Evolutionary conservation across 129 eudicot genomes (phyloP).

Genomic region (Apium graveolens): DNA sequence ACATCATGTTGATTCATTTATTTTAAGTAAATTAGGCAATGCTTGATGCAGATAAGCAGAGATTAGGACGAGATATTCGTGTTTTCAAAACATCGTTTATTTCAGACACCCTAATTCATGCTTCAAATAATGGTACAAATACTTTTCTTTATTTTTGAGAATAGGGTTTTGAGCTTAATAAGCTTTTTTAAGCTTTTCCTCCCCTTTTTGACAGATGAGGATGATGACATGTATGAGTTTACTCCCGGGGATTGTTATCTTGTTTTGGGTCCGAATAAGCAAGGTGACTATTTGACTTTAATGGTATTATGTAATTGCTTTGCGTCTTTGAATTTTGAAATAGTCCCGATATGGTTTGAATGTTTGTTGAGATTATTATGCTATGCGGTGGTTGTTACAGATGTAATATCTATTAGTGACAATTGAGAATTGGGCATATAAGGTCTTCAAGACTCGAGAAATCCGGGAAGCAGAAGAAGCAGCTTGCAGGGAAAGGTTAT

Average conservation of each 20-base stretch:
- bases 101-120: conserved; percentile 36
- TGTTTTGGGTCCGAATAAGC: conserved; percentile 54
- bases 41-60: conserved; percentile 70
- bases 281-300: conserved; percentile 30
- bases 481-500: conserved; percentile 60
- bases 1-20: neutral
- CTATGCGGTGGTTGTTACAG: too few relatives aligned
- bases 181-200: neutral
- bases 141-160: neutral
- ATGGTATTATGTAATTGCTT: neutral
- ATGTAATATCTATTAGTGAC: too few relatives aligned
- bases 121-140: conserved; percentile 34
- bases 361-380: neutral
- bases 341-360: neutral
- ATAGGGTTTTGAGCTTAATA: neutral
- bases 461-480: too few relatives aligned
- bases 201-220: conserved; percentile 36
- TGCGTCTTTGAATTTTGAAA: neutral
- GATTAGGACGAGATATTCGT: conserved; percentile 69
- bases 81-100: conserved; percentile 63
- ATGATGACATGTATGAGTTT: conserved; percentile 78
- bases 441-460: too few relatives aligned
- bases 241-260: conserved; percentile 74
- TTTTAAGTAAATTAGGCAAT: conserved; percentile 30
- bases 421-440: too few relatives aligned